Conservation (phyloP, 164 flowering plant genomes). For the Echeveria elegans region DNA sequence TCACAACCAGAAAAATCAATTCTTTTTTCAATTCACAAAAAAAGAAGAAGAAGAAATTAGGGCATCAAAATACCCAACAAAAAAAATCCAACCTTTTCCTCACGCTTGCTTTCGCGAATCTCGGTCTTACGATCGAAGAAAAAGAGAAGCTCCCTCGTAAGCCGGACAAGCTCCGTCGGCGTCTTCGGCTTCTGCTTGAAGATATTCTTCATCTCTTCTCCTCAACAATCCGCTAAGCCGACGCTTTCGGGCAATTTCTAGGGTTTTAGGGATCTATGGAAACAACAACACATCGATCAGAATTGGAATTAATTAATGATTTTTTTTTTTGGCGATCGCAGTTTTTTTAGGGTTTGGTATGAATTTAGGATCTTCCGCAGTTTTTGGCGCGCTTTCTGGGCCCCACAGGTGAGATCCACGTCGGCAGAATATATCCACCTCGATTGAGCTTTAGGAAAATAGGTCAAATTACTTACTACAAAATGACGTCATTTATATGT, state of each 20-base stretch:
- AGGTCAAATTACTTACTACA: too few relatives aligned
- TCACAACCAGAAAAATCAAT: too few relatives aligned
- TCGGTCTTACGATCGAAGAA: slow-evolving; percentile 24
- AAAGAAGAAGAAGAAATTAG: neutral
- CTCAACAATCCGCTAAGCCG: too few relatives aligned
- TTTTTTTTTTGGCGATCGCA: too few relatives aligned
- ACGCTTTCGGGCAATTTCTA: neutral
- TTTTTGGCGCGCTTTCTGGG: slow-evolving; percentile 5
- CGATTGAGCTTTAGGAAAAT: too few relatives aligned
- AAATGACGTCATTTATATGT: too few relatives aligned
- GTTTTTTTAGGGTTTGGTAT: neutral
- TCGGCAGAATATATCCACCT: too few relatives aligned
- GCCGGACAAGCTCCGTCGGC: slow-evolving; percentile 54
- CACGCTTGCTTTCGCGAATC: slow-evolving; percentile 43
- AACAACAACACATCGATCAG: too few relatives aligned
- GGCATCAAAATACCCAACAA: neutral
- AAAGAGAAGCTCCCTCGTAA: slow-evolving; percentile 51
- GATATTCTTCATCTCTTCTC: slow-evolving; percentile 40
- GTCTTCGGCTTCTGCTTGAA: slow-evolving; percentile 63
- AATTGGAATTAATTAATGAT: too few relatives aligned
- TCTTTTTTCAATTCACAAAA: neutral
- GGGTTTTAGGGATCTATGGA: slow-evolving; percentile 5
- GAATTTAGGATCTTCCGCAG: neutral
- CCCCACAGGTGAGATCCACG: too few relatives aligned
- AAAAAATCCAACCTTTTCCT: slow-evolving; percentile 42